Conservation (phyloP, 345 rosid species). For the Brassica incana region DNA sequence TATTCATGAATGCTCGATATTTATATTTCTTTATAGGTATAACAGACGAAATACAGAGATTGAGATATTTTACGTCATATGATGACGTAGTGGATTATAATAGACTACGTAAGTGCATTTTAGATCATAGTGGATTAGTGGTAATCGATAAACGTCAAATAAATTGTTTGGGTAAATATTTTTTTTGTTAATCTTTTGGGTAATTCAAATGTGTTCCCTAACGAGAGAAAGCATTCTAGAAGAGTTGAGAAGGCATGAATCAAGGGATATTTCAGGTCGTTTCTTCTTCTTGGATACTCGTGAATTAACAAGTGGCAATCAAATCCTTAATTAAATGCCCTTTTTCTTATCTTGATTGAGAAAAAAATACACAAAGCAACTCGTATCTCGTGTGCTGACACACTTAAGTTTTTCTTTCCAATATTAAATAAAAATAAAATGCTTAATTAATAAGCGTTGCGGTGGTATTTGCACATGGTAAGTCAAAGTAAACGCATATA, state of each 20-base stretch:
- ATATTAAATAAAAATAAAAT: slow-evolving; percentile 22
- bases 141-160: background rate
- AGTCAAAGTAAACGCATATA: slow-evolving; percentile 43
- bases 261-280: slow-evolving; percentile 27
- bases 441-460: slow-evolving; percentile 27
- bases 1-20: background rate
- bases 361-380: slow-evolving; percentile 4
- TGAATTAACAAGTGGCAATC: slow-evolving; percentile 30
- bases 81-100: background rate
- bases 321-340: slow-evolving; percentile 26
- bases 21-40: too few species aligned
- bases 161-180: background rate
- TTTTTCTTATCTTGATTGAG: background rate
- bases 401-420: slow-evolving; percentile 23
- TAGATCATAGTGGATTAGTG: background rate
- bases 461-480: slow-evolving; percentile 40
- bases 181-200: background rate
- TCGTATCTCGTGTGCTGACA: slow-evolving; percentile 37
- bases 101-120: background rate
- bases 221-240: slow-evolving; percentile 27
- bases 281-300: slow-evolving; percentile 31
- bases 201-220: slow-evolving; percentile 4
- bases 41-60: too few species aligned
- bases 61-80: background rate
- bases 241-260: slow-evolving; percentile 26